Evolutionary conservation across 116 monocot species (phyloP).

Genomic region (Dioscorea cayenensis): DNA sequence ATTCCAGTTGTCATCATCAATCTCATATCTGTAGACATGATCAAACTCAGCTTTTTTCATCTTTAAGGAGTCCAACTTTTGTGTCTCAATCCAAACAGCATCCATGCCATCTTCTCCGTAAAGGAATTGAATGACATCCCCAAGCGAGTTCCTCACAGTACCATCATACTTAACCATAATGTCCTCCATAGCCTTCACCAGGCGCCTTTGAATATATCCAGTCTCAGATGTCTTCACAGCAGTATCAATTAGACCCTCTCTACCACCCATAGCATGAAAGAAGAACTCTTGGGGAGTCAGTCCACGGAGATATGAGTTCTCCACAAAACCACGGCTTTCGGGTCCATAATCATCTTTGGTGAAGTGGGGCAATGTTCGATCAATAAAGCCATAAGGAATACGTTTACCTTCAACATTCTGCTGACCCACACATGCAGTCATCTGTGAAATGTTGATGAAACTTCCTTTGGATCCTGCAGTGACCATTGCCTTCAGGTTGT

Average conservation of each 20-base stretch:
- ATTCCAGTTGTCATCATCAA: slow-evolving; percentile 83
- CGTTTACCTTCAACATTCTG: slow-evolving; percentile 99
- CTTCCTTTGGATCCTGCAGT: slow-evolving; percentile 98
- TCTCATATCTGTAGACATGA: slow-evolving; percentile 69
- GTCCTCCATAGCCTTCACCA: slow-evolving; percentile 99
- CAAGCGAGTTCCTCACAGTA: slow-evolving; percentile 94
- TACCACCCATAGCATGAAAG: slow-evolving; percentile 99
- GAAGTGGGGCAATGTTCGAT: slow-evolving; percentile 92
- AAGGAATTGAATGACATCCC: slow-evolving; percentile 97
- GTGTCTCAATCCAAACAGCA: slow-evolving; percentile 96
- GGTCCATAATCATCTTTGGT: slow-evolving; percentile 96
- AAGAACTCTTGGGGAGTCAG: slow-evolving; percentile 99
- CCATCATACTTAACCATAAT: slow-evolving; percentile 99
- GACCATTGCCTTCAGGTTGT: slow-evolving; percentile 98
- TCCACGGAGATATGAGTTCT: slow-evolving; percentile 96
- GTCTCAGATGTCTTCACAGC: slow-evolving; percentile 99
- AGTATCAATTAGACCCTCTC: slow-evolving; percentile 98
- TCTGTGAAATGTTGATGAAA: slow-evolving; percentile 99
- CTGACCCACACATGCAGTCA: slow-evolving; percentile 99
- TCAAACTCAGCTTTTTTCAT: slow-evolving; percentile 88
- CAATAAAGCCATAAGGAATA: slow-evolving; percentile 91
- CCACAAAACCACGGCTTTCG: slow-evolving; percentile 99
- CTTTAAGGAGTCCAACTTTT: slow-evolving; percentile 89
- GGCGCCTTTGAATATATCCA: slow-evolving; percentile 92
- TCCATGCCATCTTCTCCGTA: slow-evolving; percentile 99